Evolutionary conservation across 1,284 basidiomycete species (phyloP), one percentile per base, ranked within the genome.

Genomic region (Ceratobasidium papillatum): DNA sequence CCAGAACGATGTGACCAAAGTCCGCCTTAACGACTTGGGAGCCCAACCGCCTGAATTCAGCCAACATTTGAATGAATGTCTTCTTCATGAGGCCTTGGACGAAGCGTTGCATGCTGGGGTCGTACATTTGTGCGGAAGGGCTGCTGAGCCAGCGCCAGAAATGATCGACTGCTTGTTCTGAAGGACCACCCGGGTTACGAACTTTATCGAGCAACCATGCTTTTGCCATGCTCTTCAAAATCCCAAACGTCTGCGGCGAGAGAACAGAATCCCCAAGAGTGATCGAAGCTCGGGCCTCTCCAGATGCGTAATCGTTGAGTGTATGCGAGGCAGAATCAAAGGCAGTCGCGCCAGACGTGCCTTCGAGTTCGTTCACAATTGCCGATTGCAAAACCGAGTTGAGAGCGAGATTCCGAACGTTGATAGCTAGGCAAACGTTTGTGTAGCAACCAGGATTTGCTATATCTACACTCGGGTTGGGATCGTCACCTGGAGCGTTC

Each of bases 91-190:
- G 87, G 9, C 96, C 94, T 78, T 96, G 93, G 14, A 99, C 85
- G 84, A 99, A 99, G 0, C 93, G 90, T 81, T 99, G 95, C 5
- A 99, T 86, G 66, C 95, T 93, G 0, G 96, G 92, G 81, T 99
- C 98, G 80, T 95, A 98, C 85, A 99, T 90, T 75, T 91, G 88
- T 38, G 96, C 94, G 2, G 90, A 86, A 61, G 88, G 90, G 1
- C 94, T 96, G 79, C 91, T 94, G 77, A 98, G 88, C 98, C 98
- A 99, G 38, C 98, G 87, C 96, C 96, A 99, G 84, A 99, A 99
- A 82, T 99, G 96, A 80, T 97, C 94, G 65, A 94, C 87, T 0
- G 88, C 87, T 30, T 75, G 74, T n/a, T 75, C 69, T 8, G 71
- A 73, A 11, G 71, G 71, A 76, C 88, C 86, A 75, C 86, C 84